Percentiles rank a stretch among this genome's conserved stretches.
Evolutionary conservation across 352 stramenopile species (phyloP).

Genomic region (Globisporangium spiculum): DNA sequence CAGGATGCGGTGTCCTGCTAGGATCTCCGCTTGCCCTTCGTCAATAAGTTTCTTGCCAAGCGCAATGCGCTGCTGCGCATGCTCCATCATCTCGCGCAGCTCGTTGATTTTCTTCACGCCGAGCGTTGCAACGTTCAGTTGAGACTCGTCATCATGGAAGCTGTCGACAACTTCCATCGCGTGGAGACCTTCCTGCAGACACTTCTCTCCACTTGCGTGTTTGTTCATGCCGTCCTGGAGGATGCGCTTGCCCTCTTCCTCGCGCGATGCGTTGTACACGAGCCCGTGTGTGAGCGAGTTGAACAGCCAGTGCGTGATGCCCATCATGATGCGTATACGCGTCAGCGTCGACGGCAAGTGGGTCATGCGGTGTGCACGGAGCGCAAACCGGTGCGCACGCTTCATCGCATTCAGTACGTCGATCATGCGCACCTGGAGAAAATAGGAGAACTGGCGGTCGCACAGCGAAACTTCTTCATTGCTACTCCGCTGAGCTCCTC

Average conservation of each 20-base stretch:
- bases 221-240: constrained; percentile 62
- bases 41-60: constrained; percentile 29
- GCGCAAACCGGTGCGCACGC: constrained; percentile 52
- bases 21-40: constrained; percentile 43
- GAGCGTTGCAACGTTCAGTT: constrained; percentile 50
- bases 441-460: constrained; percentile 78
- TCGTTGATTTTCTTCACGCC: constrained; percentile 59
- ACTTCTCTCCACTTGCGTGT: constrained; percentile 43
- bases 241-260: constrained; percentile 65
- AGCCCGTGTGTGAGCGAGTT: constrained; percentile 65
- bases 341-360: constrained; percentile 29
- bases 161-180: constrained; percentile 42
- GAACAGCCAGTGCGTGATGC: constrained; percentile 62
- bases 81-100: constrained; percentile 44
- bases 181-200: constrained; percentile 38
- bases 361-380: constrained; percentile 39
- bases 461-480: constrained; percentile 33
- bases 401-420: constrained; percentile 65
- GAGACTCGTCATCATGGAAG: constrained; percentile 42
- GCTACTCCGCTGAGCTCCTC: constrained; percentile 3
- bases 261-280: constrained; percentile 49
- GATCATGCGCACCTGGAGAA: constrained; percentile 72
- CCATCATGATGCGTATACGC: constrained; percentile 56
- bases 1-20: constrained; percentile 38
- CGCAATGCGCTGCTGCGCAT: constrained; percentile 40